A percentile compares a stretch with the other conserved stretches of the same genome.
phyloP scores from a whole-genome alignment of 1,284 basidiomycete species.

The Trametes pubescens region DNA sequence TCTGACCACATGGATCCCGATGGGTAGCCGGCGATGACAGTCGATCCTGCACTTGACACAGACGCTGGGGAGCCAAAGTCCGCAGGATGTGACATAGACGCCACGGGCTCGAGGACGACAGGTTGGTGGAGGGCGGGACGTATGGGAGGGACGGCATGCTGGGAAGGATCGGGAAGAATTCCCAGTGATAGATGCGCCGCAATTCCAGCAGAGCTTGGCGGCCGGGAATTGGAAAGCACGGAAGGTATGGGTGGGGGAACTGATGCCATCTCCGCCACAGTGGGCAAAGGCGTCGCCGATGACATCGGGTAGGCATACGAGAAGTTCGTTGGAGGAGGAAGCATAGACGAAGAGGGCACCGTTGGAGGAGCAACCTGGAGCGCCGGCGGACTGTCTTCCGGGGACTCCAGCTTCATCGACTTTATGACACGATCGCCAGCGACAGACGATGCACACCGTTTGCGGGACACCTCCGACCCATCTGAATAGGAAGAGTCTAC shows the following conservation, averaged over 20 bases:
- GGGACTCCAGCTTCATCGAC: conserved; percentile 72
- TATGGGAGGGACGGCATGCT: conserved; percentile 30
- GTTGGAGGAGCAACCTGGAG: conserved; percentile 37
- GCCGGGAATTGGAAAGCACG: conserved; percentile 48
- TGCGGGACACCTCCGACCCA: conserved; percentile 53
- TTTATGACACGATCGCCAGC: conserved; percentile 68
- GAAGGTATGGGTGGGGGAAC: conserved; percentile 42
- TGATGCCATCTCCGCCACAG: conserved; percentile 36
- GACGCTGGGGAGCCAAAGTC: conserved; percentile 31
- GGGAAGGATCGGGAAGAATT: conserved; percentile 38
- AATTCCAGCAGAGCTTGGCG: conserved; percentile 51
- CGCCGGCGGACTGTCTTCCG: conserved; percentile 53
- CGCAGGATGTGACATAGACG: conserved; percentile 30
- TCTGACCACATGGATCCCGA: conserved; percentile 37
- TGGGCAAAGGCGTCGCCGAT: conserved; percentile 33
- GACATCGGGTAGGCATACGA: conserved; percentile 37
- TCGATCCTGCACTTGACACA: conserved; percentile 16
- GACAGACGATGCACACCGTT: conserved; percentile 72
- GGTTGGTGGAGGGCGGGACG: conserved; percentile 29
- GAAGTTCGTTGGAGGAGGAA: conserved; percentile 41
- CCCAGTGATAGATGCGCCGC: conserved; percentile 38
- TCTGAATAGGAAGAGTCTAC: conserved; percentile 39
- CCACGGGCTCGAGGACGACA: conserved; percentile 26
- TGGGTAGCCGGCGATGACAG: conserved; percentile 25
- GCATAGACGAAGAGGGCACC: conserved; percentile 38